These are phyloP conservation scores for Platismatia glauca DNA, from an alignment of 495 filamentous ascomycete genomes.

Conservation along the genomic window DNA sequence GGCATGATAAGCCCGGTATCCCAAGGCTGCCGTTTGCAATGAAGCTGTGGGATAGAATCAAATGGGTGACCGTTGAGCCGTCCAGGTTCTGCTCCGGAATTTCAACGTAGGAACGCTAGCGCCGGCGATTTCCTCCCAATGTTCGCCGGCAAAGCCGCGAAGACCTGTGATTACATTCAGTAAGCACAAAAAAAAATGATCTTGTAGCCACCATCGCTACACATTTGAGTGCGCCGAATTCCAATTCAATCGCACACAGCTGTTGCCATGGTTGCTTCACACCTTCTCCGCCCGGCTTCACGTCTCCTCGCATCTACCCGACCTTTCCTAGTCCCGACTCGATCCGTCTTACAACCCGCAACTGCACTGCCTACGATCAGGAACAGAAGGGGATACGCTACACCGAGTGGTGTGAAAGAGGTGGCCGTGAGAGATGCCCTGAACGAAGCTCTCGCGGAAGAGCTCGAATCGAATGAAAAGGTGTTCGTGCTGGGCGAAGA, in stretches of 20 bases:
- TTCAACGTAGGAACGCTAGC: background rate
- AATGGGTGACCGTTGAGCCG: background rate
- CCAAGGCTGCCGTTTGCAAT: background rate
- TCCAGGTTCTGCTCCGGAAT: background rate
- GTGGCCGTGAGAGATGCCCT: slow-evolving; percentile 94
- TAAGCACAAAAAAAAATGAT: background rate
- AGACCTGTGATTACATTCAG: background rate
- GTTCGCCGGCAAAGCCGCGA: background rate
- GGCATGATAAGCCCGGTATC: background rate
- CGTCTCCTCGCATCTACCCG: slow-evolving; percentile 54
- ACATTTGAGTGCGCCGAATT: background rate
- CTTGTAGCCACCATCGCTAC: background rate
- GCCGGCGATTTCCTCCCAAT: background rate
- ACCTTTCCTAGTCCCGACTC: slow-evolving; percentile 25
- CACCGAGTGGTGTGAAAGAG: slow-evolving; percentile 64
- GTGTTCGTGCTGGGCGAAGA: slow-evolving; percentile 95
- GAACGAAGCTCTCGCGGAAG: slow-evolving; percentile 95
- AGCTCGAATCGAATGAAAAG: slow-evolving; percentile 87
- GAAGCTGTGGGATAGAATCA: background rate
- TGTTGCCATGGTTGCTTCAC: slow-evolving; percentile 51
- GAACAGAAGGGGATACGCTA: slow-evolving; percentile 40
- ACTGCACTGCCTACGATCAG: slow-evolving; percentile 39
- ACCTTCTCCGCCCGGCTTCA: slow-evolving; percentile 72
- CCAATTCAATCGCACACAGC: background rate
- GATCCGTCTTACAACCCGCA: slow-evolving; percentile 42